Conservation (phyloP, 805 yeast genomes). For the Komagataella ulmi region DNA sequence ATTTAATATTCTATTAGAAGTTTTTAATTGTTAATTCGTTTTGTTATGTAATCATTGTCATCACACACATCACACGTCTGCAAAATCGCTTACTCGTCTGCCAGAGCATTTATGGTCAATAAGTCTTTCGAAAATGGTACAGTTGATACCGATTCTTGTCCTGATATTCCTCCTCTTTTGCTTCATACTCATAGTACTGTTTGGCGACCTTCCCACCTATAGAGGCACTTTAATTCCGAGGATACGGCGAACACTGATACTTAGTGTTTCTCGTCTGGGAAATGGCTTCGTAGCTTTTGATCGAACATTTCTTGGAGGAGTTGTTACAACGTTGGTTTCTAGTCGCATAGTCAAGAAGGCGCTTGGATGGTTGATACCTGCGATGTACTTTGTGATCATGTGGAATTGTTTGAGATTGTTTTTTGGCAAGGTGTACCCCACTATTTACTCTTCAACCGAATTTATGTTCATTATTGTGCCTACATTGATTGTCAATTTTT, state of each 20-base stretch:
- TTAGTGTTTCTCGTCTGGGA: constrained; percentile 7
- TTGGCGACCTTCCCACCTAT: constrained; percentile 33
- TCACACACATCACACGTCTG: background rate
- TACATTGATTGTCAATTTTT: constrained; percentile 19
- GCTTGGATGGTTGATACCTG: constrained; percentile 31
- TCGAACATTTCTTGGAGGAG: constrained; percentile 11
- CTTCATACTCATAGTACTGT: constrained; percentile 20
- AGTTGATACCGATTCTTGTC: background rate
- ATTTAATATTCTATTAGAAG: background rate
- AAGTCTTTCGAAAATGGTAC: background rate
- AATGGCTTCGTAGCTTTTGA: constrained; percentile 10
- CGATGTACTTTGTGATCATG: constrained; percentile 23
- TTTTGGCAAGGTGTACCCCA: constrained; percentile 10
- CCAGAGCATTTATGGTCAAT: background rate
- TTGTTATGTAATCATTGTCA: background rate
- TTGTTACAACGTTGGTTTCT: constrained; percentile 4
- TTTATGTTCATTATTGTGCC: constrained; percentile 14
- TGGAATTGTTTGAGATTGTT: constrained; percentile 14
- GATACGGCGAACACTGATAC: constrained; percentile 14
- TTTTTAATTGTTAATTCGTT: background rate
- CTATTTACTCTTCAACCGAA: constrained; percentile 4
- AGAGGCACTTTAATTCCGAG: background rate
- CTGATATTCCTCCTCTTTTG: background rate
- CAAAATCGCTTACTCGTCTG: background rate
- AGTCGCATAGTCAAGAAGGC: constrained; percentile 6